Conservation (phyloP, 805 yeast species). For the Nakazawaea ishiwadae region DNA sequence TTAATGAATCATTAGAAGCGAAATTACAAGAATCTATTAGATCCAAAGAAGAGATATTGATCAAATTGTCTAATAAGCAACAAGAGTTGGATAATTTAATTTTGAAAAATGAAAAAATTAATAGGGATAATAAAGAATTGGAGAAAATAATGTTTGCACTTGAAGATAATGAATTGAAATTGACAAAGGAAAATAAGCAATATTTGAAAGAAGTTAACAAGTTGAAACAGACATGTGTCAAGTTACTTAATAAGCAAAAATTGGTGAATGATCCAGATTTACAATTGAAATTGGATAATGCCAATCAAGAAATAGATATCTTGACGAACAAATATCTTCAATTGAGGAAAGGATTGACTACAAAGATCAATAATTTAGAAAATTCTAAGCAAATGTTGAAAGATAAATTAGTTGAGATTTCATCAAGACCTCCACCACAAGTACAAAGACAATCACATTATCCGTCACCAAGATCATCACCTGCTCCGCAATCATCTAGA, state of each 20-base stretch:
- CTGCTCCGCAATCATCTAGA: not conserved
- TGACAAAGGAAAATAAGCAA: slow-evolving; percentile 26
- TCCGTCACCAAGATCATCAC: slow-evolving; percentile 7
- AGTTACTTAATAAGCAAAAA: slow-evolving; percentile 25
- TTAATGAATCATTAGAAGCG: slow-evolving; percentile 27
- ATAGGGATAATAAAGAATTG: slow-evolving; percentile 24
- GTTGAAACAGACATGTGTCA: slow-evolving; percentile 25
- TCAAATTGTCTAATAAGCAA: slow-evolving; percentile 21
- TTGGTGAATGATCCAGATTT: not conserved
- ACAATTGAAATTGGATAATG: slow-evolving; percentile 2
- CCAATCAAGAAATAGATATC: slow-evolving; percentile 13
- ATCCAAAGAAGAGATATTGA: slow-evolving; percentile 23
- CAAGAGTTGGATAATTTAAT: slow-evolving; percentile 19
- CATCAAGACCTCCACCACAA: not conserved
- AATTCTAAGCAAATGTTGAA: slow-evolving; percentile 15
- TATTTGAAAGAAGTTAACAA: slow-evolving; percentile 23
- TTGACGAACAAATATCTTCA: slow-evolving; percentile 10
- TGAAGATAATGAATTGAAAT: slow-evolving; percentile 27
- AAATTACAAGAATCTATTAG: slow-evolving; percentile 31
- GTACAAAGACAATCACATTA: too few relatives aligned
- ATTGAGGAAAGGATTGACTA: slow-evolving; percentile 13
- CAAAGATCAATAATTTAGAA: slow-evolving; percentile 12
- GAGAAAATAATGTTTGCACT: slow-evolving; percentile 23
- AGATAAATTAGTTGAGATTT: slow-evolving; percentile 5
- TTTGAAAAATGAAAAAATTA: slow-evolving; percentile 19